These are phyloP conservation scores for Microascus cirrosus DNA, from an alignment of 2,329 filamentous ascomycete genomes.

Conservation along the genomic window DNA sequence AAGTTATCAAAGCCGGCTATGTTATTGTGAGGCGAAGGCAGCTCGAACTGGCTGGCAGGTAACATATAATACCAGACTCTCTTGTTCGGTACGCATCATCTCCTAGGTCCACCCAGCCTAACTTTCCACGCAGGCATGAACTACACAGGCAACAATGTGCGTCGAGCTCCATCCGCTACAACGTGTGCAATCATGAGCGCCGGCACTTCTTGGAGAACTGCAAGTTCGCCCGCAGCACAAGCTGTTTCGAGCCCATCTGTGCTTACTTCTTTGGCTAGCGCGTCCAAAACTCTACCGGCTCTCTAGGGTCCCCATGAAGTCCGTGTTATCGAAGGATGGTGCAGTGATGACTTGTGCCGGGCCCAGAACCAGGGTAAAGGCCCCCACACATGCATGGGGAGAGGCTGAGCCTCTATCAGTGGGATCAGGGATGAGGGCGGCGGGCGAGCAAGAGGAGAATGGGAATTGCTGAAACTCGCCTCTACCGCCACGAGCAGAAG, in stretches of 20 bases:
- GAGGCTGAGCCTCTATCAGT: neutral
- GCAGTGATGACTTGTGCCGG: neutral
- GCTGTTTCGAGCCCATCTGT: constrained; percentile 4
- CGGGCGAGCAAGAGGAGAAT: no score
- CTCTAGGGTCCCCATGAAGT: constrained; percentile 5
- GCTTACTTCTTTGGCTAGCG: constrained; percentile 6
- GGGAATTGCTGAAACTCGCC: no score
- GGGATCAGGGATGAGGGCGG: no score
- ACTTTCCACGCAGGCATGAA: neutral
- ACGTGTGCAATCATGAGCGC: constrained; percentile 5
- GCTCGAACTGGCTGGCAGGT: no score
- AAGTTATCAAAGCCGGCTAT: no score
- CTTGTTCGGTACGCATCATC: neutral
- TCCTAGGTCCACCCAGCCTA: neutral
- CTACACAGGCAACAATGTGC: constrained; percentile 6
- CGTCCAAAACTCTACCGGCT: constrained; percentile 3
- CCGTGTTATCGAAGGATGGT: neutral
- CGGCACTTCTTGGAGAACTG: constrained; percentile 4
- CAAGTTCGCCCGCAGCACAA: constrained; percentile 1
- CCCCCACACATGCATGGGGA: neutral
- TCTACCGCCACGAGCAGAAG: no score
- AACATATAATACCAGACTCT: no score
- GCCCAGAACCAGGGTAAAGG: neutral
- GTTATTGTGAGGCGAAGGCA: no score
- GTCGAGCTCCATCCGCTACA: constrained; percentile 2